phyloP scores from a whole-genome alignment of 306 rosid genomes.

The Gynostemma pentaphyllum region DNA sequence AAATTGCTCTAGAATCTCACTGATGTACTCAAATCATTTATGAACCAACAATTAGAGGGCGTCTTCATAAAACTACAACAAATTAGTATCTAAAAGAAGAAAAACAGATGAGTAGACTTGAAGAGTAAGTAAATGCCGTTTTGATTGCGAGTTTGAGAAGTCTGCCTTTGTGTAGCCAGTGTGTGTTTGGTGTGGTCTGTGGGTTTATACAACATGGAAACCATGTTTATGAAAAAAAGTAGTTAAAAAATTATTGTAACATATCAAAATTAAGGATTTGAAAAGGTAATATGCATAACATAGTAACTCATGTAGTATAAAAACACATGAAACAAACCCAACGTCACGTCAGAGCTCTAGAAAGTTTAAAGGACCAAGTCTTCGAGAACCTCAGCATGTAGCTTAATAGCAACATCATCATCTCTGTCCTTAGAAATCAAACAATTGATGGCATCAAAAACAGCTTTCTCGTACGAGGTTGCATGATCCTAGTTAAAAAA shows the following conservation, averaged over 20 bases:
- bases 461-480: constrained; percentile 68
- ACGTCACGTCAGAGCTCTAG: too few species aligned
- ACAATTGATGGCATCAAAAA: constrained; percentile 42
- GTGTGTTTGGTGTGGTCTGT: too few species aligned
- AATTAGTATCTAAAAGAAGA: not conserved
- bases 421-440: constrained; percentile 57
- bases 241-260: too few species aligned
- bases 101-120: not conserved
- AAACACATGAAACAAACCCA: too few species aligned
- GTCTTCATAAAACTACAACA: not conserved
- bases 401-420: constrained; percentile 55
- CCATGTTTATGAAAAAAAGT: too few species aligned
- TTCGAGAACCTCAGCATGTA: constrained; percentile 41
- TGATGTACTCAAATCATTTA: not conserved
- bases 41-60: not conserved
- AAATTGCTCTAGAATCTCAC: not conserved
- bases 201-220: too few species aligned
- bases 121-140: not conserved
- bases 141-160: too few species aligned
- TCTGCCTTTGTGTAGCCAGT: too few species aligned
- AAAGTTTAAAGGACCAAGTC: not conserved
- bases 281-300: too few species aligned
- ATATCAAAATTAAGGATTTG: too few species aligned
- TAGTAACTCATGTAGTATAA: too few species aligned
- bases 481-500: constrained; percentile 48